Percentiles rank a stretch among this genome's conserved stretches.
Evolutionary conservation across 768 basidiomycete species (phyloP).

Genomic region (Chalciporus chontae): DNA sequence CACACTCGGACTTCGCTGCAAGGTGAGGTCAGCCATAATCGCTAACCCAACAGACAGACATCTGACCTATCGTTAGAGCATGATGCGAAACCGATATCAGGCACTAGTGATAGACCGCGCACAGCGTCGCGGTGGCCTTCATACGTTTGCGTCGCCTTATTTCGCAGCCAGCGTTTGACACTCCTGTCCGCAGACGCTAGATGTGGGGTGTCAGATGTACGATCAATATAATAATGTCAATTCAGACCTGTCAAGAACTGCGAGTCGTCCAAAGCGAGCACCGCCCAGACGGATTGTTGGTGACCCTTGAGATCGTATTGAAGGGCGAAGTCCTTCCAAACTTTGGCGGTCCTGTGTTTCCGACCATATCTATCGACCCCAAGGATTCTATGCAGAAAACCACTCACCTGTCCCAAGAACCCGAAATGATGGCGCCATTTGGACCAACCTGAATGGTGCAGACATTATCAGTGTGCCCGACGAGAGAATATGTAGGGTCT

Average conservation of each 20-base stretch:
- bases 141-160: conserved; percentile 72
- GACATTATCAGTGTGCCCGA: conserved; percentile 90
- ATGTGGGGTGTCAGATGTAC: conserved; percentile 6
- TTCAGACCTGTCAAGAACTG: conserved; percentile 76
- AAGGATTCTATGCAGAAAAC: neutral
- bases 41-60: neutral
- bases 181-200: conserved; percentile 92
- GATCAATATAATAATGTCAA: conserved; percentile 10
- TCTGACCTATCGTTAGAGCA: conserved; percentile 90
- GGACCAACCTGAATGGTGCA: conserved; percentile 75
- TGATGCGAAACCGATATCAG: conserved; percentile 90
- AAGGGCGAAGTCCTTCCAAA: conserved; percentile 80
- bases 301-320: conserved; percentile 80
- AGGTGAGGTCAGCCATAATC: conserved; percentile 1
- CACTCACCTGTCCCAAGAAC: conserved; percentile 94
- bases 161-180: conserved; percentile 83
- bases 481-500: conserved; percentile 76
- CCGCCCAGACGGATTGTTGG: conserved; percentile 92
- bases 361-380: conserved; percentile 2
- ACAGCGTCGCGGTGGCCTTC: conserved; percentile 91
- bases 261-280: conserved; percentile 72
- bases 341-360: conserved; percentile 76
- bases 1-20: conserved; percentile 88
- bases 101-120: conserved; percentile 74
- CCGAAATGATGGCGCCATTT: conserved; percentile 79